Evolutionary conservation across 345 rosid genomes (phyloP), one percentile per base, ranked within the genome.

Genomic region (Melastoma malabathricum): DNA sequence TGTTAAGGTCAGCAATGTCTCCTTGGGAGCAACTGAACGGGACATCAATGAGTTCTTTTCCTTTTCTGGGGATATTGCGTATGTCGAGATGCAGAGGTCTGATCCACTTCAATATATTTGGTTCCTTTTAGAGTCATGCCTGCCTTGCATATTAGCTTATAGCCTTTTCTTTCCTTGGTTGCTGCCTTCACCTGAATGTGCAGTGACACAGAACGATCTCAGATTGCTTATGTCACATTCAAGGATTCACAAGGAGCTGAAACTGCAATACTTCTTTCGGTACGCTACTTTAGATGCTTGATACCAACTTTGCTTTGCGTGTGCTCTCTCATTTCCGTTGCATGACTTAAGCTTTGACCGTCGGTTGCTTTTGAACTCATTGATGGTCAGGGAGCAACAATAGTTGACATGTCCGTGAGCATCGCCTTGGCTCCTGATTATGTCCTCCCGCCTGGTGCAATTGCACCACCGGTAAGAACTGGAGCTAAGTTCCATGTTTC

Each of bases 11-110:
- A 71, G 80, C 74, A 77, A 80, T 52, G 74, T 87, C 59, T 87
- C 96, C 27, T 62, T 83, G 0, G 73, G 81, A 61, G 96, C 96
- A 47, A 67, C 83, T 6, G 83, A 79, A 43, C 60, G 64, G 46
- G 94, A 80, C 52, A 72, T 87, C 62, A 68, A 72, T 65, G 96
- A 81, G 70, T 87, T 87, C 62, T 87, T 87, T 65, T 87, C 94
- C 20, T 81, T 81, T 68, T 81, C 94, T 10, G 96, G 96, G 10
- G 90, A 87, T 49, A 74, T 87, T 41, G 65, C 63, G 15, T 84
- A 72, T 63, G 82, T 87, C 10, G 86, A 84, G 68, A 77, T 80
- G 62, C 72, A 56, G 57, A 84, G 83, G 96, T 84, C 51, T 18
- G 62, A 18, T 41, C 19, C 56, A 52, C 15, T 43, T 46, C 15